Base-by-base conservation (phyloP, 2,329 filamentous ascomycete species). In the Penicillium fuscoglaucum region DNA sequence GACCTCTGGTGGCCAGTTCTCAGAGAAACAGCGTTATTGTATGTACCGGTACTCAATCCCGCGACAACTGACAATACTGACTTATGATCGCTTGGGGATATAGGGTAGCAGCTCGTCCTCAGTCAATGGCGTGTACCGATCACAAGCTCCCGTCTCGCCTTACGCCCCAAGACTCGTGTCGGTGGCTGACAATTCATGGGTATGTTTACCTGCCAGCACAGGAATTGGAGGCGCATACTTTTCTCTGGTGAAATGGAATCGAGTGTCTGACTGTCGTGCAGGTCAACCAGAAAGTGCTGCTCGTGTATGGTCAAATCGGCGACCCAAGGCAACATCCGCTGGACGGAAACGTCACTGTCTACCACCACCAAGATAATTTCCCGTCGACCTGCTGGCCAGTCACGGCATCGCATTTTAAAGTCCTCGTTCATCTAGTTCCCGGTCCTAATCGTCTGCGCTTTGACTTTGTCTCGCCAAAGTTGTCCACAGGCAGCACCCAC, bases 241-340 rank as follows among this genome's bases (percentile, higher is more conserved):
- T 19, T n/a, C n/a, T 44, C 10, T 26, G 6, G 39, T 26, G 15
- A 6, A 21, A 19, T 17, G 1, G 3, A 41, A 35, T 29, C 12
- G 21, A 37, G 3, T 24, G 4, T 24, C 61, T 68, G 47, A 66
- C 55, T 33, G 5, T 13, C 28, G n/a, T 26, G 52, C 66, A 96
- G 91, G 91, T 96, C 21, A 91, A 96, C 71, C 92, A 97, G 79
- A 97, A 96, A 73, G 84, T 96, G 9, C 81, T 97, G 21, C 83
- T 95, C 26, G 82, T 97, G 47, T 86, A 88, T 68, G 93, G 93
- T 51, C 87, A 90, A 49, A 88, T 96, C 65, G 91, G 90, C 58
- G 90, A 96, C 63, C 80, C 86, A 6, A 78, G 82, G 35, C 82
- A 86, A 52, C 84, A 85, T 70, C 80, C 85, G 52, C 76, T 96